Evolutionary conservation across 495 filamentous ascomycete species (phyloP), one percentile per base, ranked within the genome.

Genomic region (Annulohypoxylon nitens): DNA sequence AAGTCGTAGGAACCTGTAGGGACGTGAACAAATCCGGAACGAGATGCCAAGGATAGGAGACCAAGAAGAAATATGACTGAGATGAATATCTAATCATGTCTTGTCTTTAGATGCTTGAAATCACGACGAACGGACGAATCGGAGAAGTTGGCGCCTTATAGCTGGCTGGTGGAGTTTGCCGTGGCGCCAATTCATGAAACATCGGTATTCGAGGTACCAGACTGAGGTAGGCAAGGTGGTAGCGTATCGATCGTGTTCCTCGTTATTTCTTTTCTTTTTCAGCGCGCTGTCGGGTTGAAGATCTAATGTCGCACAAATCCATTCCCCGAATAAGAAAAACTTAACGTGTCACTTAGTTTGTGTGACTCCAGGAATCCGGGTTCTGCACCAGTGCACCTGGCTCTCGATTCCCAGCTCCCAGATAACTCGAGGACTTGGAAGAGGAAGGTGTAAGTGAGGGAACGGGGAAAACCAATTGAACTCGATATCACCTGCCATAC

Each of bases 101-200:
- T 36, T 36, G 20, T 36, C 34, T 36, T 36, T 50, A 12, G 6
- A 2, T 60, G 57, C 23, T 45, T 60, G 11, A 26, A 60, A 34
- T 45, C 36, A 47, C 18, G 43, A 47, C 18, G 43, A 47, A 47
- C 18, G 4, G 43, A 55, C 45, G 47, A 51, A 64, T 61, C 39
- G 39, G 58, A 61, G 37, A 47, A 14, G 14, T 33, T 18, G 23
- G 57, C 10, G 20, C 23, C 45, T 61, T 23, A 33, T 37, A 20
- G 5, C 3, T 5, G 30, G 18, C 33, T 6, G 53, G 37, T 37
- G 50, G 23, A 36, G 26, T 55, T 55, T 33, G 53, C 30, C 18
- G 30, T n/a, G 53, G 30, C 53, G 30, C 53, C 53, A 34, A 34
- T 53, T 18, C 20, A 50, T 50, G 18, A 20, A 8, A 50, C 20